Evolutionary conservation across 129 eudicot species (phyloP).

Genomic region (Lactuca sativa): DNA sequence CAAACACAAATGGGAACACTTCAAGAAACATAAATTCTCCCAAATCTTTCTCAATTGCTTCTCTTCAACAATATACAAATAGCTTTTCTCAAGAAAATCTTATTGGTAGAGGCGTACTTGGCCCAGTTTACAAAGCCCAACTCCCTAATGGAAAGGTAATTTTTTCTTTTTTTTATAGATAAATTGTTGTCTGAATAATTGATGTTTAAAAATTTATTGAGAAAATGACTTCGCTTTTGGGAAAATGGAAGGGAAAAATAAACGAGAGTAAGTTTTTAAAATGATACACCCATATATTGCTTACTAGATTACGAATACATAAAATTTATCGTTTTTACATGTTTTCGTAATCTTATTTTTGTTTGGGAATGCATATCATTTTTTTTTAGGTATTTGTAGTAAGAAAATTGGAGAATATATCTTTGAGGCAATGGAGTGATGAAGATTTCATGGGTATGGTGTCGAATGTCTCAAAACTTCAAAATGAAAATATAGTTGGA

Average conservation of each 20-base stretch:
- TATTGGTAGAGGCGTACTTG: slow-evolving; percentile 57
- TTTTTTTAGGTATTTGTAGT: slow-evolving; percentile 56
- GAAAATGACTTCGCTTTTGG: no score
- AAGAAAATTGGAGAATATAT: slow-evolving; percentile 60
- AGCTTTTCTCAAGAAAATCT: slow-evolving; percentile 62
- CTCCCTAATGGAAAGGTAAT: slow-evolving; percentile 61
- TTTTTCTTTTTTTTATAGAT: not conserved
- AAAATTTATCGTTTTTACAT: not conserved
- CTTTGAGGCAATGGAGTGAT: slow-evolving; percentile 47
- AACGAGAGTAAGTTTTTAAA: no score
- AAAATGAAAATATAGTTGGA: slow-evolving; percentile 59
- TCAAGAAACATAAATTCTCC: slow-evolving; percentile 32
- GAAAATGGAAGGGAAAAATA: no score
- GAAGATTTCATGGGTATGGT: slow-evolving; percentile 63
- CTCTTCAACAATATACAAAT: slow-evolving; percentile 53
- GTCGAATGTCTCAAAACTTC: slow-evolving; percentile 54
- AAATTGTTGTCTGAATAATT: no score
- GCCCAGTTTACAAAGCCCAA: slow-evolving; percentile 53
- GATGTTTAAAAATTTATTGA: no score
- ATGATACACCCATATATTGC: no score
- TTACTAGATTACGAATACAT: no score
- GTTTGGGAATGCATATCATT: not conserved
- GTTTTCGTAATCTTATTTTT: not conserved
- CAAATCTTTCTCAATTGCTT: slow-evolving; percentile 49
- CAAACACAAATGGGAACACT: slow-evolving; percentile 18